Percentiles rank a stretch among this genome's conserved stretches.
phyloP scores from a whole-genome alignment of 345 rosid genomes.

The Brassica incana region DNA sequence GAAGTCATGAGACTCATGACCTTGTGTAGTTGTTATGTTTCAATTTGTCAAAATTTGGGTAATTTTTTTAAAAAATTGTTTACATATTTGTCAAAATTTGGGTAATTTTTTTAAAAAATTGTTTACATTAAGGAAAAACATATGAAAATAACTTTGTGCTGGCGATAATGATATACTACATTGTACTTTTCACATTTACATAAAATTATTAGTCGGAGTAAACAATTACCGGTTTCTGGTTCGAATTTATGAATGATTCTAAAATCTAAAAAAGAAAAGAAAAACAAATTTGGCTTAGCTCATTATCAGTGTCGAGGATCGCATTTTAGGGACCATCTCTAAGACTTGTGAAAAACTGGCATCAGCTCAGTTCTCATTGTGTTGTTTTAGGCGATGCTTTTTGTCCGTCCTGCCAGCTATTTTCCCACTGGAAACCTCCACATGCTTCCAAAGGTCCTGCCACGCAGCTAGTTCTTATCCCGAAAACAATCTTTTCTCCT shows the following conservation, averaged over 20 bases:
- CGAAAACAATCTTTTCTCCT: not conserved
- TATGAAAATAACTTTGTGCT: not conserved
- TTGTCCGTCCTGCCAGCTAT: constrained; percentile 18
- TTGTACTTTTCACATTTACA: not conserved
- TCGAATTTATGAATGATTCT: not conserved
- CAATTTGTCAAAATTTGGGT: not conserved
- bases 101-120: not conserved
- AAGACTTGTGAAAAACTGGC: not conserved
- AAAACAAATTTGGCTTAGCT: not conserved
- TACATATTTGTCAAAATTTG: not conserved
- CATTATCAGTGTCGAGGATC: not conserved
- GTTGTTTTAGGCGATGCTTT: constrained; percentile 15
- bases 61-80: not conserved
- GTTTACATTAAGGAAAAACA: not conserved
- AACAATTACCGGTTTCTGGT: not conserved
- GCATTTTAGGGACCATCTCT: constrained; percentile 25
- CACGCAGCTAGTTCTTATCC: constrained; percentile 27
- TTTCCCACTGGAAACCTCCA: constrained; percentile 19
- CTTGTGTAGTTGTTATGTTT: not conserved
- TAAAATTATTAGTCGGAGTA: not conserved
- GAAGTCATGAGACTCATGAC: not conserved
- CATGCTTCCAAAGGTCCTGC: constrained; percentile 24
- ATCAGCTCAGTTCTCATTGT: constrained; percentile 1
- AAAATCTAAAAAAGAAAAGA: not conserved
- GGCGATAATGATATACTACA: not conserved